These are phyloP conservation scores for Talaromyces sp. DNA, from an alignment of 2,329 filamentous ascomycete genomes.

Conservation along the genomic window DNA sequence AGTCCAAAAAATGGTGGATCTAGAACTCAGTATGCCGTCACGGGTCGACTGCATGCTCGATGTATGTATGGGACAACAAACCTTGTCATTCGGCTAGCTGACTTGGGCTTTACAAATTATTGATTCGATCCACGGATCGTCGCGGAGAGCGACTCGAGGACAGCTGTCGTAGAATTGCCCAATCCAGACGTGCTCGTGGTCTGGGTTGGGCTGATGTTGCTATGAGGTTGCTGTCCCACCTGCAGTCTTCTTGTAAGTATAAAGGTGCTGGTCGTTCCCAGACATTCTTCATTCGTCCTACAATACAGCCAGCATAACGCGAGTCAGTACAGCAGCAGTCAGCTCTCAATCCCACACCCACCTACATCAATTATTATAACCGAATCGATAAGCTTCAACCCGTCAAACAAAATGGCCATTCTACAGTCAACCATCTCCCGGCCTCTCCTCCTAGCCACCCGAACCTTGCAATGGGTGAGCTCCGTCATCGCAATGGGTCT, in stretches of 20 bases:
- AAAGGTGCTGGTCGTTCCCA: not conserved
- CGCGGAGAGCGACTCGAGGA: not conserved
- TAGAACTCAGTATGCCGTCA: conserved; percentile 3
- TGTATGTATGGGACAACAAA: not conserved
- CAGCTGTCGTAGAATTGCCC: not conserved
- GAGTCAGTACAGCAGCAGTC: not conserved
- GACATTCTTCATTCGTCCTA: too few relatives aligned
- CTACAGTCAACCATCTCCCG: conserved; percentile 17
- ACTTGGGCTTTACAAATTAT: not conserved
- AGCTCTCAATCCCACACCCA: not conserved
- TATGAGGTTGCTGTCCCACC: conserved; percentile 5
- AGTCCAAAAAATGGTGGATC: not conserved
- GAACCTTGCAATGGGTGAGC: conserved; percentile 37
- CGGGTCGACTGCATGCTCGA: not conserved
- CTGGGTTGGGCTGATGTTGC: conserved; percentile 1
- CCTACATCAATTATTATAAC: not conserved
- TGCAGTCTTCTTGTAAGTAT: not conserved
- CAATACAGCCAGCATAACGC: not conserved
- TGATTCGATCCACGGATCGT: conserved; percentile 5
- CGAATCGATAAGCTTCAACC: not conserved
- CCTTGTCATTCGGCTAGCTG: not conserved
- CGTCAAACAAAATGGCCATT: not conserved
- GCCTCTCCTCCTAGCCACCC: conserved; percentile 31
- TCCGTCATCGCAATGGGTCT: conserved; percentile 44
- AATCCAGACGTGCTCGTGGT: not conserved